Conservation (phyloP, 371 early-diverging fungal species). For the Mucor racemosus region DNA sequence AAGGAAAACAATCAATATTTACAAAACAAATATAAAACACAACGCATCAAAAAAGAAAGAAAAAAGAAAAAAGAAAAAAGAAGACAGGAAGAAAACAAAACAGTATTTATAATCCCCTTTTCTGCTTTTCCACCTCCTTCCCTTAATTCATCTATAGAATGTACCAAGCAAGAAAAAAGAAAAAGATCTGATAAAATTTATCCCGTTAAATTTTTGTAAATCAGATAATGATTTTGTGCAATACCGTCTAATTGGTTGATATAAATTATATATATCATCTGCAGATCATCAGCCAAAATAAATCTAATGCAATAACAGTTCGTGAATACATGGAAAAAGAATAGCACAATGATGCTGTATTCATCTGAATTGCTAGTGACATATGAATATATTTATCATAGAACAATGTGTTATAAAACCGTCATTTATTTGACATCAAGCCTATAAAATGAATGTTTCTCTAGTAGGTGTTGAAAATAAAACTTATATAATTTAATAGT, state of each 20-base stretch:
- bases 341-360: no score
- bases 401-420: no score
- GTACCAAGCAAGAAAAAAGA: neutral
- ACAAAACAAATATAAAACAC: conserved; percentile 3
- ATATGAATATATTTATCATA: no score
- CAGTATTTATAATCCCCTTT: neutral
- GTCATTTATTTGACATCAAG: no score
- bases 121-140: neutral
- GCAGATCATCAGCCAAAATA: conserved; percentile 1
- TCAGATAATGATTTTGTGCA: conserved; percentile 5
- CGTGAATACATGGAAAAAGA: no score
- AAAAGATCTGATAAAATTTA: conserved; percentile 7
- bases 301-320: neutral
- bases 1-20: conserved; percentile 2
- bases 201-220: conserved; percentile 1
- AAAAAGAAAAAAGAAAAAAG: conserved; percentile 3
- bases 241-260: neutral
- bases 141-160: neutral
- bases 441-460: no score
- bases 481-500: no score
- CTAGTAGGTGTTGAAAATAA: no score
- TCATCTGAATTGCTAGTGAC: no score
- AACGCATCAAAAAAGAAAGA: neutral
- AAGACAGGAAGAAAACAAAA: neutral
- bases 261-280: neutral